A percentile compares a stretch with the other conserved stretches of the same genome.
phyloP scores from a whole-genome alignment of 75 land plant genomes.

The Cryptomeria japonica region DNA sequence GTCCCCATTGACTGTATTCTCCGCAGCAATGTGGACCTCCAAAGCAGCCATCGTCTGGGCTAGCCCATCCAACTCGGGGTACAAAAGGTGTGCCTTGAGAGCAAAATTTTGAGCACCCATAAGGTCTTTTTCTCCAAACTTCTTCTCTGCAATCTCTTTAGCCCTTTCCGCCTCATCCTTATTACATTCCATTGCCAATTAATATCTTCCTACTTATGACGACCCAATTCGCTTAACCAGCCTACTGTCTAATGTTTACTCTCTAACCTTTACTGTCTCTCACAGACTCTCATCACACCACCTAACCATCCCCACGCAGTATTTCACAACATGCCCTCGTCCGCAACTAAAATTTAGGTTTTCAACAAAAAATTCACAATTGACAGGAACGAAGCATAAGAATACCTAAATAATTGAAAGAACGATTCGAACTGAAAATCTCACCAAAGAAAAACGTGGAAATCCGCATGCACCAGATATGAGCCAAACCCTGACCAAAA shows the following conservation, averaged over 20 bases:
- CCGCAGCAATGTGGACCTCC: slow-evolving; percentile 73
- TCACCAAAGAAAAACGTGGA: neutral
- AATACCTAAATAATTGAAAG: neutral
- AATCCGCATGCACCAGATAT: neutral
- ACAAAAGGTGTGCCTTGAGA: slow-evolving; percentile 65
- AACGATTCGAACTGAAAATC: neutral
- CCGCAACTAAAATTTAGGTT: neutral
- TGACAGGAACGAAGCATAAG: neutral
- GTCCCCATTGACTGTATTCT: slow-evolving; percentile 47
- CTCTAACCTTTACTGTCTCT: neutral
- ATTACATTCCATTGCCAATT: slow-evolving; percentile 67
- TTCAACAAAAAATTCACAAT: neutral
- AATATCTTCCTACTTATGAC: neutral
- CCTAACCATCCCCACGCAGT: neutral
- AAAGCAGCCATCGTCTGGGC: slow-evolving; percentile 72
- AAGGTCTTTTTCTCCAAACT: slow-evolving; percentile 52
- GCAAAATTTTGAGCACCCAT: slow-evolving; percentile 71
- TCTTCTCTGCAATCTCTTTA: slow-evolving; percentile 74
- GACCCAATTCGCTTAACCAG: neutral
- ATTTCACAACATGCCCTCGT: neutral
- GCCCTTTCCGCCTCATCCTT: slow-evolving; percentile 78
- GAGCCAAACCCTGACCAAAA: neutral
- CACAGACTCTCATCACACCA: neutral
- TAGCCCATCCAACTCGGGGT: slow-evolving; percentile 74
- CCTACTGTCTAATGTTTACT: neutral